Conservation (phyloP, 78 protist genomes). For the Emiliania huxleyi region DNA sequence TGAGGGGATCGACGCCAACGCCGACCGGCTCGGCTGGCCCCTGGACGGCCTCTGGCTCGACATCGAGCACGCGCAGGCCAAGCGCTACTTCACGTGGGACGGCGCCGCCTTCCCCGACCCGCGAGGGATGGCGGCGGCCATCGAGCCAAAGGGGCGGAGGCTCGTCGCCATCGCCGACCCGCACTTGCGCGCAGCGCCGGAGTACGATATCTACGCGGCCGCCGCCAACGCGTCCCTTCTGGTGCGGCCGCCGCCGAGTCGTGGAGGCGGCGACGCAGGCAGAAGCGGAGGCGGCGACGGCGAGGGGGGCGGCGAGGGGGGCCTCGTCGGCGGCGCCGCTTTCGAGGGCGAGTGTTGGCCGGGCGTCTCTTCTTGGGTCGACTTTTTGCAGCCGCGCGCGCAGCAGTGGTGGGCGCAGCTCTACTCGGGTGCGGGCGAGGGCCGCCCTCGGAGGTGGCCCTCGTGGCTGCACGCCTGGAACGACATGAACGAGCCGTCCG, state of each 20-base stretch:
- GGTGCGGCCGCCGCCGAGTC: constrained; percentile 76
- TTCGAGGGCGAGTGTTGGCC: constrained; percentile 99
- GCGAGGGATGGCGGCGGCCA: background rate
- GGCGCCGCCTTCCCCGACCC: background rate
- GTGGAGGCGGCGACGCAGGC: no score
- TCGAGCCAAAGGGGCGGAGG: constrained; percentile 73
- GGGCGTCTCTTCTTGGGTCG: constrained; percentile 82
- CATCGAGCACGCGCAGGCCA: constrained; percentile 92
- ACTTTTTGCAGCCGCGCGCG: constrained; percentile 68
- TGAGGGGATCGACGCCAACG: background rate
- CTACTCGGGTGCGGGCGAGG: background rate
- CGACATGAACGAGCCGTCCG: constrained; percentile 99
- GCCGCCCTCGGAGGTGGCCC: background rate
- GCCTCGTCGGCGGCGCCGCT: no score
- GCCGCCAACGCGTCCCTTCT: constrained; percentile 42
- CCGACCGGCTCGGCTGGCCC: background rate
- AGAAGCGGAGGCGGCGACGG: no score
- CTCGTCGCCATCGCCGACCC: constrained; percentile 94
- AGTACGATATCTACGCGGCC: background rate
- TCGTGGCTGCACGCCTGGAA: constrained; percentile 90
- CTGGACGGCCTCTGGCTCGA: constrained; percentile 98
- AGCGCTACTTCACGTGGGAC: constrained; percentile 98
- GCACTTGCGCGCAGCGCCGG: constrained; percentile 82
- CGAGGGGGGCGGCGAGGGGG: no score
- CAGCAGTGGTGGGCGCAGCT: background rate